Base-by-base conservation (phyloP, 208 protist genomes). In the Trypanosoma conorhini region DNA sequence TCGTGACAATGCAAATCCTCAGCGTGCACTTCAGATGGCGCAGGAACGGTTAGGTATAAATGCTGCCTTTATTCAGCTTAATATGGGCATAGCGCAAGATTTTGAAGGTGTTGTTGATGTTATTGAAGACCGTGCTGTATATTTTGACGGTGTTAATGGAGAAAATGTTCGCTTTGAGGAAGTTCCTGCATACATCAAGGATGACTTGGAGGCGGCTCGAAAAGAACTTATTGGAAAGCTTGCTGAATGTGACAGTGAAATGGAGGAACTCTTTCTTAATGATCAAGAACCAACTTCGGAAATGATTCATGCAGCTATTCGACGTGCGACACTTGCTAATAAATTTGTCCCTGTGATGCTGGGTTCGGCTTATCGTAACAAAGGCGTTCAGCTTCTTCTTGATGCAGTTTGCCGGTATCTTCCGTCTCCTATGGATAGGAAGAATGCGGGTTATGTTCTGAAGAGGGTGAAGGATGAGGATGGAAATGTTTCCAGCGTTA, bases 361-460 rank as follows among this genome's bases (percentile, higher is more conserved):
- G 72, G 98, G 97, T 57, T 98, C 96, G 5, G 99, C 99, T 10
- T 98, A 99, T 84, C 98, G 98, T 67, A 99, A 99, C 84, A 99
- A 98, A 63, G 99, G 99, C 31, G 94, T 99, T 31, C 99, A 99
- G 80, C 83, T 96, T 31, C 89, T 99, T 69, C 91, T 99, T 15
- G 98, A 99, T 75, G 98, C 87, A 31, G 92, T 99, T 9, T 78
- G 96, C 52, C 84, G 89, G 51, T 99, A 99, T 83, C 88, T 99
- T 62, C 99, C 99, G 28, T 93, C 89, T 33, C 99, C 99, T 42
- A 62, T 85, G 15, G 97, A 99, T 77, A 91, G 96, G 65, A 62
- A 72, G 60, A 98, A 97, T 81, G 72, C 50, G 5, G 90, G 90
- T 54, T 95, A 88, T 79, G 63, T 69, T 26, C 64, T 95, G 55